phyloP scores from a whole-genome alignment of 1,139 yeast species.

The Hansenula sp. region DNA sequence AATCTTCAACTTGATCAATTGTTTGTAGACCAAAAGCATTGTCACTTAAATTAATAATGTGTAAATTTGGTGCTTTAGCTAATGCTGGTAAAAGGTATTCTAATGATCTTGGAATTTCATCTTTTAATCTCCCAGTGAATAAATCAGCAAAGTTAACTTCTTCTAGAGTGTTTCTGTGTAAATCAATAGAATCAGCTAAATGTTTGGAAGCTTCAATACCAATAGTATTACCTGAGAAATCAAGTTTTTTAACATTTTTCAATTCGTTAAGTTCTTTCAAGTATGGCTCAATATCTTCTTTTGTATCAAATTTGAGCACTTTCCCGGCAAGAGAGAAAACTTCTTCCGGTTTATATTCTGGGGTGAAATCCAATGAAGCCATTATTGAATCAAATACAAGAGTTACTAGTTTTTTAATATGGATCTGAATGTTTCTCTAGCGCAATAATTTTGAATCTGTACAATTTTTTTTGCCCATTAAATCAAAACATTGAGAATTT shows the following conservation, averaged over 20 bases:
- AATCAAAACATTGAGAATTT: not conserved
- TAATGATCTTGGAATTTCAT: slow-evolving; percentile 88
- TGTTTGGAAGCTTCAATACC: slow-evolving; percentile 85
- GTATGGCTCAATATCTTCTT: slow-evolving; percentile 67
- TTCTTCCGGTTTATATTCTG: slow-evolving; percentile 26
- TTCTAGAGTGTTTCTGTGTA: slow-evolving; percentile 44
- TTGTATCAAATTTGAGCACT: slow-evolving; percentile 69
- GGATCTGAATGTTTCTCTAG: not conserved
- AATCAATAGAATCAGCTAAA: slow-evolving; percentile 54
- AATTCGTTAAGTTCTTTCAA: slow-evolving; percentile 46
- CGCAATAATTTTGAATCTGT: not conserved
- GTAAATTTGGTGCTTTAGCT: slow-evolving; percentile 60
- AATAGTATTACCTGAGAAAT: slow-evolving; percentile 88
- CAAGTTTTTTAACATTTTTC: slow-evolving; percentile 52
- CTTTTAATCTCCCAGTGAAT: slow-evolving; percentile 90
- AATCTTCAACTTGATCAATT: slow-evolving; percentile 80
- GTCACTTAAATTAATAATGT: slow-evolving; percentile 80
- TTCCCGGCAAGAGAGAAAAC: slow-evolving; percentile 67
- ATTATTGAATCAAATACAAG: slow-evolving; percentile 12
- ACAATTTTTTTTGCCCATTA: too few species aligned
- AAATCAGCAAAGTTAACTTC: slow-evolving; percentile 85
- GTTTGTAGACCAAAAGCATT: slow-evolving; percentile 97
- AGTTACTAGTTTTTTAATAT: not conserved
- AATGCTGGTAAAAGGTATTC: slow-evolving; percentile 69
- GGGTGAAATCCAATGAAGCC: slow-evolving; percentile 32